Percentiles rank a stretch among this genome's conserved stretches.
Evolutionary conservation across 106 monocot species (phyloP).

Genomic region (Dioscorea alata): DNA sequence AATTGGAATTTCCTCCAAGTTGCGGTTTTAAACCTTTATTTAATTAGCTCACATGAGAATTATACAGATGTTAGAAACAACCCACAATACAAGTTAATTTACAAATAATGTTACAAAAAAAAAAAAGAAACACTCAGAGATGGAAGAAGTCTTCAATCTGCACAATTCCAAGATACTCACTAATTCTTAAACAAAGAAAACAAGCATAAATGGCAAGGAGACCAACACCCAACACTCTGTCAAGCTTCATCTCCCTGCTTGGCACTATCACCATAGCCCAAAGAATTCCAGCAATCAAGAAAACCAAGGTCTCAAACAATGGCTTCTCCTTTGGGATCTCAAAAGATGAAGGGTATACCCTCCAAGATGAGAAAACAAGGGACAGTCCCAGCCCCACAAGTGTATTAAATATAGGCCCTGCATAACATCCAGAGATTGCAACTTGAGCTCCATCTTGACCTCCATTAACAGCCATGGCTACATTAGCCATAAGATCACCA

Average conservation of each 20-base stretch:
- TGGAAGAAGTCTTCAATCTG: neutral
- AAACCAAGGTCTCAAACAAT: constrained; percentile 32
- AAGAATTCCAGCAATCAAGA: constrained; percentile 27
- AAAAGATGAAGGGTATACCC: constrained; percentile 23
- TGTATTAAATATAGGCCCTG: constrained; percentile 44
- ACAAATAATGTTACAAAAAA: neutral
- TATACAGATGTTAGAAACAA: too few relatives aligned
- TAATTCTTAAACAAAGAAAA: constrained; percentile 34
- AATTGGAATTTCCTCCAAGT: too few relatives aligned
- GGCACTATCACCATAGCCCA: constrained; percentile 48
- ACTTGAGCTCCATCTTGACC: constrained; percentile 41
- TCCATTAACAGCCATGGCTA: constrained; percentile 41
- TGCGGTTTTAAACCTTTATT: too few relatives aligned
- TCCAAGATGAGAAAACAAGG: constrained; percentile 25
- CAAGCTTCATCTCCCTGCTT: constrained; percentile 42
- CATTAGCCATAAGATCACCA: constrained; percentile 46
- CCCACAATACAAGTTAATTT: too few relatives aligned
- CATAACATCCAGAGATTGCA: constrained; percentile 53
- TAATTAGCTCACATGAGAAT: too few relatives aligned
- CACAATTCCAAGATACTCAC: constrained; percentile 13
- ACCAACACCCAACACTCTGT: constrained; percentile 34
- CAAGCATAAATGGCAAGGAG: constrained; percentile 45
- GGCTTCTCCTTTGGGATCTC: constrained; percentile 20
- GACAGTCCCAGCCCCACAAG: constrained; percentile 41
- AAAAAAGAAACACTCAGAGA: neutral